Conservation (phyloP, 306 rosid species). For the Glycyrrhiza uralensis region DNA sequence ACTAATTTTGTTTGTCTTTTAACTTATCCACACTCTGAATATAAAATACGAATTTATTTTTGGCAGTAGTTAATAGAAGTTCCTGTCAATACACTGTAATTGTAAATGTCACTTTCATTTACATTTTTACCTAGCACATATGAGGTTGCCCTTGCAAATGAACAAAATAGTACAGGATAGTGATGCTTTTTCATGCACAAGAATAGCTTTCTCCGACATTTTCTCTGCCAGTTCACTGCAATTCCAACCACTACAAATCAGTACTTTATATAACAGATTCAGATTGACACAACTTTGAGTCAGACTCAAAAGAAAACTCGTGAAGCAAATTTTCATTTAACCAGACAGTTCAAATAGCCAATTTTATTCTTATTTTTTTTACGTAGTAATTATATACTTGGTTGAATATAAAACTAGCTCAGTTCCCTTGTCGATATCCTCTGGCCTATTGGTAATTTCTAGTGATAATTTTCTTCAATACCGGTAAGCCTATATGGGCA, state of each 20-base stretch:
- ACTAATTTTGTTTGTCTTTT: neutral
- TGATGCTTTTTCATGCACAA: constrained; percentile 51
- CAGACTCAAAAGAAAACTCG: constrained; percentile 15
- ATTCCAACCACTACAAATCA: constrained; percentile 12
- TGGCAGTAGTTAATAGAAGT: neutral
- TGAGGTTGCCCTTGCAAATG: constrained; percentile 62
- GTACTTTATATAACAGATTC: neutral
- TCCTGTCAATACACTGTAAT: neutral
- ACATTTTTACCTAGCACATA: constrained; percentile 51
- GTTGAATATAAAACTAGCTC: neutral
- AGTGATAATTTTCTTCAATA: neutral
- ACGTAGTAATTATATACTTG: neutral
- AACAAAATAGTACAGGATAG: constrained; percentile 68
- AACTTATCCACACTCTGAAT: neutral
- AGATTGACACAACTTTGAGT: neutral
- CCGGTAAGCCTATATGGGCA: neutral
- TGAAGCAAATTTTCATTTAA: constrained; percentile 10
- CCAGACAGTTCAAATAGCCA: neutral
- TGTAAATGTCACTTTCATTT: neutral
- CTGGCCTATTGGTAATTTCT: neutral
- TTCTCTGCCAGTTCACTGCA: constrained; percentile 58
- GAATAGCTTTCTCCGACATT: constrained; percentile 51
- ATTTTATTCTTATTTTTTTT: neutral
- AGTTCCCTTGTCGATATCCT: constrained; percentile 10
- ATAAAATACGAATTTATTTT: neutral